These are phyloP conservation scores for Candida dubliniensis DNA, from an alignment of 1,139 yeast genomes.

Conservation along the genomic window DNA sequence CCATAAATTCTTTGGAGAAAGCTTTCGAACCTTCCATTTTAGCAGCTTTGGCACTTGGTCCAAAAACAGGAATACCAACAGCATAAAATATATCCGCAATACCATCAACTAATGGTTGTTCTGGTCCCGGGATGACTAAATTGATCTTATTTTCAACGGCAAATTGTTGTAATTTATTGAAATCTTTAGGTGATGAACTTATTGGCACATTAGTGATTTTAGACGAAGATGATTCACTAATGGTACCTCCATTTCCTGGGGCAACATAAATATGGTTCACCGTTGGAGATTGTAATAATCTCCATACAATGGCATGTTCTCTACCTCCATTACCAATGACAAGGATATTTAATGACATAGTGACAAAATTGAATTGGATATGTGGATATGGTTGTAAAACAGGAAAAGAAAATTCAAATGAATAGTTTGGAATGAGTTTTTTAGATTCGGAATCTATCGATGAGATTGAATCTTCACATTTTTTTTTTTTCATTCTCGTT, in stretches of 20 bases:
- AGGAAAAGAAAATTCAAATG: too few species aligned
- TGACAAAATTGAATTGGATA: neutral
- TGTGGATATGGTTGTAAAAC: too few species aligned
- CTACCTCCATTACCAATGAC: conserved; percentile 98
- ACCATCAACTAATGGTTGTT: conserved; percentile 96
- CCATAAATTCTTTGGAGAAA: conserved; percentile 92
- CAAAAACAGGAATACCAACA: conserved; percentile 94
- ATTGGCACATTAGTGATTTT: conserved; percentile 73
- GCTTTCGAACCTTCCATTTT: conserved; percentile 97
- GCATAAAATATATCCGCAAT: conserved; percentile 65
- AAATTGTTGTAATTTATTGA: conserved; percentile 59
- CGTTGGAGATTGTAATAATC: conserved; percentile 71
- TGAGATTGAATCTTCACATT: too few species aligned
- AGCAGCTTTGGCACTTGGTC: conserved; percentile 90
- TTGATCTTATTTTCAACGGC: conserved; percentile 67
- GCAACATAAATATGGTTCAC: conserved; percentile 83
- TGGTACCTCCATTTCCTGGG: conserved; percentile 97
- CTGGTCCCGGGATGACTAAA: conserved; percentile 97
- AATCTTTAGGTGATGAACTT: conserved; percentile 59
- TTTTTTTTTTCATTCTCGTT: too few species aligned
- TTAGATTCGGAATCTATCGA: too few species aligned
- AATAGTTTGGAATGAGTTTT: too few species aligned
- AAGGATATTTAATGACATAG: conserved; percentile 57
- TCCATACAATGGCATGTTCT: conserved; percentile 97
- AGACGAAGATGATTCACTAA: conserved; percentile 37